Base-by-base conservation (phyloP, 768 basidiomycete species). In the Cantharellus cinnabarinus region DNA sequence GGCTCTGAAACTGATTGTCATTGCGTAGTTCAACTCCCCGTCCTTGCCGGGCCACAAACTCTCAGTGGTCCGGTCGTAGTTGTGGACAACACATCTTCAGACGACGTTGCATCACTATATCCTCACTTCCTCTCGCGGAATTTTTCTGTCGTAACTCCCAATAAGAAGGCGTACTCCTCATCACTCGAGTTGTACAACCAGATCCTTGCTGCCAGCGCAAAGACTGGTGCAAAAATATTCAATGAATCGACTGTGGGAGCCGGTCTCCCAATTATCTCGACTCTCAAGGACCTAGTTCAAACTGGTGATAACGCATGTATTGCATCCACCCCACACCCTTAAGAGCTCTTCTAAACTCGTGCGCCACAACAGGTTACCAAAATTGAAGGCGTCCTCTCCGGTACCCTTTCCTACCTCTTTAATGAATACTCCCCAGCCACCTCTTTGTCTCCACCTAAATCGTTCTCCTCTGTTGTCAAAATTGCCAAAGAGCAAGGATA, bases 321-420 rank as follows among this genome's bases (percentile, higher is more conserved):
- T 15, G n/a, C 37, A 7, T 39, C 2, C 5, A 2, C 5, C 7
- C 2, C 34, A 10, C 56, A n/a, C 37, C 29, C 56, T 59, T 29
- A 5, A 52, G 10, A 5, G 29, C 29, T 1, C 10, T 10, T 48
- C 29, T 10, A 48, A 10, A 10, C 29, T 48, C 29, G 50, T 41
- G 48, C 55, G 34, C 40, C 53, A 35, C 61, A 5, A 35, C n/a
- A 87, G 83, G 74, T 94, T 62, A 72, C 76, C 65, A 94, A 89
- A 75, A 88, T 98, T 63, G 95, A 99, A 70, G 95, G 95, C 42
- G 95, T 98, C 29, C 89, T 99, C 70, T 91, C 88, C 3, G 95
- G 95, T 4, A 99, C 95, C 2, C 80, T 99, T 76, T 89, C 85
- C 68, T 99, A 98, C 73, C 98, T 99, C 72, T 99, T 99, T 77